Evolutionary conservation across 2,329 filamentous ascomycete genomes (phyloP).

Genomic region (Fonsecaea multimorphosa): DNA sequence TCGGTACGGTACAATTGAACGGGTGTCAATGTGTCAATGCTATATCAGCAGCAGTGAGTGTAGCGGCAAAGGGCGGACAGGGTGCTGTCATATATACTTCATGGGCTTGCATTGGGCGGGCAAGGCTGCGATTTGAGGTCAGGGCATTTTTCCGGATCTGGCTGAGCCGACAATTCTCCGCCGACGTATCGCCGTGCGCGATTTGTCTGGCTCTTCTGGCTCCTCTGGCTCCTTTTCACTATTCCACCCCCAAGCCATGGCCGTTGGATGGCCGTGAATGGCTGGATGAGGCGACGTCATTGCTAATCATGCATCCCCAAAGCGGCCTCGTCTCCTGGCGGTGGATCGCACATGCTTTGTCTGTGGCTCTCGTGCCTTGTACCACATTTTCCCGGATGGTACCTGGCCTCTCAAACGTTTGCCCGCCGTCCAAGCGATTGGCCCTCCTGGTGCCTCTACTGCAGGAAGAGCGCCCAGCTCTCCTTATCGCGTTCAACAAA

Average conservation of each 20-base stretch:
- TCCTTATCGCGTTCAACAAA: neutral
- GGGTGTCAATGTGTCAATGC: slow-evolving; percentile 6
- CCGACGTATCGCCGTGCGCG: slow-evolving; percentile 23
- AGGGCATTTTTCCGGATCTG: neutral
- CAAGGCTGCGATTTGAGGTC: slow-evolving; percentile 1
- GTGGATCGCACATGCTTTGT: neutral
- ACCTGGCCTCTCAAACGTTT: slow-evolving; percentile 6
- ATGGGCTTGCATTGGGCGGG: neutral
- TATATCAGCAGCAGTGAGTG: neutral
- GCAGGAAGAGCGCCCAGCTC: neutral
- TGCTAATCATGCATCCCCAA: neutral
- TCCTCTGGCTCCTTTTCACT: no score
- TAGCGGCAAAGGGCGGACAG: neutral
- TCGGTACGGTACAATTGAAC: slow-evolving; percentile 1
- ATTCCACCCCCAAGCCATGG: no score
- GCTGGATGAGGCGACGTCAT: neutral
- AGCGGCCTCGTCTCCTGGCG: neutral
- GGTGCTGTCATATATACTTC: slow-evolving; percentile 16
- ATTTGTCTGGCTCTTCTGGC: slow-evolving; percentile 16
- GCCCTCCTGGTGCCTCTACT: neutral
- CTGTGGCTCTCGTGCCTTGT: no score
- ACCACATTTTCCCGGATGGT: slow-evolving; percentile 12
- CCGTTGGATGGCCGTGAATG: no score
- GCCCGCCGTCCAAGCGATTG: slow-evolving; percentile 7
- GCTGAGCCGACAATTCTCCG: slow-evolving; percentile 15